A percentile compares a stretch with the other conserved stretches of the same genome.
phyloP scores from a whole-genome alignment of 192 early-diverging fungal genomes.

The Coemansia sp. region DNA sequence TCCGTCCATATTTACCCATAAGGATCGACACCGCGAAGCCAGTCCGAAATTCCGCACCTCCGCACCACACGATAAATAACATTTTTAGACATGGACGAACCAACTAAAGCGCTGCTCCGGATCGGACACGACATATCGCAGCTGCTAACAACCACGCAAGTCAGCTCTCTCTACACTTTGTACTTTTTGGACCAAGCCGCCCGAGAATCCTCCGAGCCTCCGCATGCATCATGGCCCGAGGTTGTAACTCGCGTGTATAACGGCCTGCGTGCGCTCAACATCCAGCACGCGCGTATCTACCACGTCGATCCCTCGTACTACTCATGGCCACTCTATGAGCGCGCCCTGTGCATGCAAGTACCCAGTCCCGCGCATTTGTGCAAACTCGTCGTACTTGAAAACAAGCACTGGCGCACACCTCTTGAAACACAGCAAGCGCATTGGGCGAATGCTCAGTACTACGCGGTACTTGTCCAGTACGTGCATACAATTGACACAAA shows the following conservation, averaged over 20 bases:
- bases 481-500: constrained; percentile 60
- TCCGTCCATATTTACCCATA: neutral
- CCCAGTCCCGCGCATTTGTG: constrained; percentile 81
- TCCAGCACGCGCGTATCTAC: constrained; percentile 60
- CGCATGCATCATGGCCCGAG: constrained; percentile 1
- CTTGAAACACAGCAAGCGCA: no score
- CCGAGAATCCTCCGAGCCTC: neutral
- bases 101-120: constrained; percentile 5
- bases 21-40: neutral
- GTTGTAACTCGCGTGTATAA: constrained; percentile 15
- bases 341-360: constrained; percentile 66
- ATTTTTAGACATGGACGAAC: neutral
- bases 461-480: constrained; percentile 71
- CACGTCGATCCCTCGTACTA: constrained; percentile 78
- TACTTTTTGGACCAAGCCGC: constrained; percentile 15
- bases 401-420: constrained; percentile 67
- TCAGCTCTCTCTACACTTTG: constrained; percentile 23
- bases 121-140: constrained; percentile 26
- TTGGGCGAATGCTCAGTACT: constrained; percentile 44
- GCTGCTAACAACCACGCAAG: neutral
- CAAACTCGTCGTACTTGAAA: constrained; percentile 87
- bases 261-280: constrained; percentile 9
- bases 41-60: neutral
- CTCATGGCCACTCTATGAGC: constrained; percentile 69
- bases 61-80: neutral